Base-by-base conservation (phyloP, 495 filamentous ascomycete species). In the Penicillium parvum region DNA sequence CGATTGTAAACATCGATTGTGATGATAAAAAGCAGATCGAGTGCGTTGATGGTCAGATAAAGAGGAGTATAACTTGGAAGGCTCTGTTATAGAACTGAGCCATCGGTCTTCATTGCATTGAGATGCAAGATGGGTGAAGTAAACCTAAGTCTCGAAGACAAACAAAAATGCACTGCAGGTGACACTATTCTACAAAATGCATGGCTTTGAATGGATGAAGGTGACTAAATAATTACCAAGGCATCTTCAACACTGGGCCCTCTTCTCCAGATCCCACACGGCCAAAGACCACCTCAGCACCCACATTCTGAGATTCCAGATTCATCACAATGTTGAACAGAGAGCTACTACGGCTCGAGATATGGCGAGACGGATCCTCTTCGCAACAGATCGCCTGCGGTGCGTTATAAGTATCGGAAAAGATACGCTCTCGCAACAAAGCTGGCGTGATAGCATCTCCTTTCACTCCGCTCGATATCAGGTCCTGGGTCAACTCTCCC, bases 251-350 rank as follows among this genome's bases (percentile, higher is more conserved):
- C 1, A 68, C 52, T 3, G 62, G 22, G 0, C 55, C 54, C 30
- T 64, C 62, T 20, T 53, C 45, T 1, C 55, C 59, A 20, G 61
- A 61, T 5, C 64, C 61, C 1, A 53, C 47, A 14, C 53, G 49
- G 7, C 61, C 61, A 43, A 60, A 57, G 11, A 63, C 57, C 6
- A 71, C 58, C 34, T 65, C 65, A 15, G 63, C 66, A 15, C 57
- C 35, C 0, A 53, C 32, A 28, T 56, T 36, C 18, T 38, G 23
- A 5, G 40, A 23, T 3, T 63, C 53, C 40, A 68, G 23, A 37
- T 65, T 58, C 66, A 68, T 71, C 3, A 68, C 54, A 39, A 70
- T 67, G 32, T 67, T 67, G 37, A 66, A 67, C 44, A 65, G 40
- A 19, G 65, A 55, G 17, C 43, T 50, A 5, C 45, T 52, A 5